These are phyloP conservation scores for Blastobotrys aristatus DNA, from an alignment of 1,139 yeast species.

Conservation along the genomic window DNA sequence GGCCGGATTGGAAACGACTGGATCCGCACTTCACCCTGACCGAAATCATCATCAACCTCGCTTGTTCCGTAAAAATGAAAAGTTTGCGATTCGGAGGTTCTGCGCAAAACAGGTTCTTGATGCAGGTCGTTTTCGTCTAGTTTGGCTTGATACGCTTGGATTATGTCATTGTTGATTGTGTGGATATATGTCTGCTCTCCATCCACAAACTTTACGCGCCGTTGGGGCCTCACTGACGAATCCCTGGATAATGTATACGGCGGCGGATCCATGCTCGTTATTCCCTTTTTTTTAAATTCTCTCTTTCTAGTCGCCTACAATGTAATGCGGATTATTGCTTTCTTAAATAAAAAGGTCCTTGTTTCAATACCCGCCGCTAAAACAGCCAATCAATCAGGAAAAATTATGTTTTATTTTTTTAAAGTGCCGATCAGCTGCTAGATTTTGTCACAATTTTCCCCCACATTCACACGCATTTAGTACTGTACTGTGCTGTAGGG, in stretches of 20 bases:
- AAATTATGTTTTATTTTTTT: background rate
- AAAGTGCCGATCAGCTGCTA: background rate
- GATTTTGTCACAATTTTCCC: background rate
- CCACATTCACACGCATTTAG: background rate
- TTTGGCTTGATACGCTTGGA: background rate
- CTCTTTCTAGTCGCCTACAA: background rate
- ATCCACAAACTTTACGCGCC: background rate
- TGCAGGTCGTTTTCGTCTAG: background rate
- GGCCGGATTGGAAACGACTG: conserved; percentile 5
- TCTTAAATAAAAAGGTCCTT: background rate
- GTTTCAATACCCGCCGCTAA: background rate
- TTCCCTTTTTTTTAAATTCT: background rate
- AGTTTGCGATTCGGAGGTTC: conserved; percentile 8
- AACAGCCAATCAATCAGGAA: background rate
- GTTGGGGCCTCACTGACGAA: conserved; percentile 6
- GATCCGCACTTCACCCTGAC: conserved; percentile 7
- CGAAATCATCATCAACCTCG: conserved; percentile 5
- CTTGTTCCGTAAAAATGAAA: conserved; percentile 8
- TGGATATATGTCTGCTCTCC: background rate
- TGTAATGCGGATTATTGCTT: background rate
- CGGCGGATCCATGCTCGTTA: conserved; percentile 7
- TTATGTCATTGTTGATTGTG: background rate
- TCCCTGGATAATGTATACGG: conserved; percentile 9
- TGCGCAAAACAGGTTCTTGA: background rate
- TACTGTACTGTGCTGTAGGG: too few species aligned